Percentiles rank a stretch among this genome's conserved stretches.
phyloP scores from a whole-genome alignment of 2,329 filamentous ascomycete species.

The Diaporthe aspalathi region DNA sequence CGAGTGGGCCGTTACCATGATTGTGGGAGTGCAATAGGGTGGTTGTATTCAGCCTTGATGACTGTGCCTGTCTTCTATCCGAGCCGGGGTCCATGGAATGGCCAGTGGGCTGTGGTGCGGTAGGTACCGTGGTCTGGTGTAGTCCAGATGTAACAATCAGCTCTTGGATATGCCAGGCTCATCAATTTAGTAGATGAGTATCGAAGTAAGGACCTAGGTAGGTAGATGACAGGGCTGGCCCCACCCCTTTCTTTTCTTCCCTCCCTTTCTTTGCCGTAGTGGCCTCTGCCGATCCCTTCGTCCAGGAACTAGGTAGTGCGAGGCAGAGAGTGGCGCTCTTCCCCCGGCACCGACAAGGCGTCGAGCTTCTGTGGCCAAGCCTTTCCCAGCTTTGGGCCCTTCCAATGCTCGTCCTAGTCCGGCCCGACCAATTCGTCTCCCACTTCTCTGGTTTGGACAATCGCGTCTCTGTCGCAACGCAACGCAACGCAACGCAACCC shows the following conservation, averaged over 20 bases:
- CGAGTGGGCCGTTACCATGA: not conserved
- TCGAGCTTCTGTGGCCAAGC: constrained; percentile 11
- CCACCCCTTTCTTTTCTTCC: too few species aligned
- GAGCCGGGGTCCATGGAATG: not conserved
- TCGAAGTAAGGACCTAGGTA: not conserved
- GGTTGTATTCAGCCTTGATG: constrained; percentile 20
- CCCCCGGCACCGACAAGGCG: not conserved
- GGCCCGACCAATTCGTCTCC: constrained; percentile 1
- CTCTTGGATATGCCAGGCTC: too few species aligned
- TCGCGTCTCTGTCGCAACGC: not conserved
- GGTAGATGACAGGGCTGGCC: too few species aligned
- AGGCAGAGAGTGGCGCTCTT: too few species aligned
- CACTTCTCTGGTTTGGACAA: constrained; percentile 1
- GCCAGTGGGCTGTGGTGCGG: too few species aligned
- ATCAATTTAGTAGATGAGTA: too few species aligned
- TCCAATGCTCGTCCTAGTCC: constrained; percentile 18
- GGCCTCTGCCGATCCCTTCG: not conserved
- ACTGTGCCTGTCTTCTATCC: too few species aligned
- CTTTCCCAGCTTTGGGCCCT: constrained; percentile 7
- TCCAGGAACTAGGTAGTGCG: not conserved
- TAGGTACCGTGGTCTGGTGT: too few species aligned
- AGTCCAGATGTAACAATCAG: too few species aligned
- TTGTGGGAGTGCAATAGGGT: too few species aligned
- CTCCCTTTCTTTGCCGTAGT: not conserved
- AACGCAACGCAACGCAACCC: not conserved